phyloP scores from a whole-genome alignment of 306 rosid genomes.

The Quercus alba region DNA sequence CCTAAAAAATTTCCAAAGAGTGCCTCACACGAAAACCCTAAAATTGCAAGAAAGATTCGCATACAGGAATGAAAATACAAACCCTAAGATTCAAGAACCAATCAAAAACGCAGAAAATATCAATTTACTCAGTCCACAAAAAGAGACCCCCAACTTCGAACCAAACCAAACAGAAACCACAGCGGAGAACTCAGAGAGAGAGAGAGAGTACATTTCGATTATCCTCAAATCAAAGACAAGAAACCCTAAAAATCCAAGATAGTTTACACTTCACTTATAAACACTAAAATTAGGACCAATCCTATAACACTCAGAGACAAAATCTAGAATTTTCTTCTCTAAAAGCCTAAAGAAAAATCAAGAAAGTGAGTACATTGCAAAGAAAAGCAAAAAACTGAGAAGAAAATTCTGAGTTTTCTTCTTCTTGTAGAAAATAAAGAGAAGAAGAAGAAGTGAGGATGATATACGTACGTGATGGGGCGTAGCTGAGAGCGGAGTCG shows the following conservation, averaged over 20 bases:
- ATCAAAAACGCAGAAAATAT: neutral
- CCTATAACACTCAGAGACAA: no score
- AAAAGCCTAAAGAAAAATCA: neutral
- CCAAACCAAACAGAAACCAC: neutral
- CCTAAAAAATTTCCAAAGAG: neutral
- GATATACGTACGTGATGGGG: slow-evolving; percentile 79
- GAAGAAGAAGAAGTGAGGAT: neutral
- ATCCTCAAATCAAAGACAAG: neutral
- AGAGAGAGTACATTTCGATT: no score
- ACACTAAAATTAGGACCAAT: neutral
- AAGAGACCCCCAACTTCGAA: neutral
- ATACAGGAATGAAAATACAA: neutral
- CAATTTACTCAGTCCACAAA: neutral
- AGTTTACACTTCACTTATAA: neutral
- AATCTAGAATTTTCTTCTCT: no score
- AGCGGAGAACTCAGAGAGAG: neutral
- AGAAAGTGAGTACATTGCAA: neutral
- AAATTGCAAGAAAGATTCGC: neutral
- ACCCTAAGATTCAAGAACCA: neutral
- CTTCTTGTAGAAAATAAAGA: no score
- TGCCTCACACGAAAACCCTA: neutral
- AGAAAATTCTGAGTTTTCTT: neutral
- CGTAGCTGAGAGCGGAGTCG: slow-evolving; percentile 66
- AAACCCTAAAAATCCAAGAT: neutral
- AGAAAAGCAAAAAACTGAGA: neutral